phyloP scores from a whole-genome alignment of 805 yeast genomes.

The Lachancea quebecensis region DNA sequence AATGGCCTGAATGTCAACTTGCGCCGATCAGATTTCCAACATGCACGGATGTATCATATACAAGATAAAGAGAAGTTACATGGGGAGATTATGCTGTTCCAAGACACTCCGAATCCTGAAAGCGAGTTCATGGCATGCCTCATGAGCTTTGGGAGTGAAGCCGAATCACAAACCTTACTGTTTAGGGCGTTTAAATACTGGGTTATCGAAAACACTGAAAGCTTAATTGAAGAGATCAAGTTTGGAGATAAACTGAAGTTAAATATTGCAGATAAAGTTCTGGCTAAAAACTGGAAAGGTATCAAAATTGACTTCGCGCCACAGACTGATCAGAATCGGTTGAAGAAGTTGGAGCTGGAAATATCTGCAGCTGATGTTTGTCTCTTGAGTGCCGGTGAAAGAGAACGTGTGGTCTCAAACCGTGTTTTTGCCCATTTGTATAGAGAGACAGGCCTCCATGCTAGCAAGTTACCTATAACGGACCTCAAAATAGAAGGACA shows the following conservation, averaged over 20 bases:
- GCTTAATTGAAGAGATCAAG: conserved; percentile 13
- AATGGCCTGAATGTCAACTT: background rate
- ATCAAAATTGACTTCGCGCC: conserved; percentile 18
- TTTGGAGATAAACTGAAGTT: conserved; percentile 23
- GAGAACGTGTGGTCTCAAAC: conserved; percentile 12
- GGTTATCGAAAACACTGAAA: conserved; percentile 1
- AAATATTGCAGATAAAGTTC: conserved; percentile 20
- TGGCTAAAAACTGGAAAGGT: conserved; percentile 2
- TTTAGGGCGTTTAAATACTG: background rate
- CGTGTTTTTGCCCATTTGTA: conserved; percentile 19
- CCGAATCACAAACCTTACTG: background rate
- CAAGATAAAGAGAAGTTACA: no score
- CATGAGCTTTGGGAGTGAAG: background rate
- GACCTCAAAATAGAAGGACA: conserved; percentile 1
- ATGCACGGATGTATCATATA: no score
- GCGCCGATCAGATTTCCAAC: background rate
- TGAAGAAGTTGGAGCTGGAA: conserved; percentile 24
- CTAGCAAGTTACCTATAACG: conserved; percentile 19
- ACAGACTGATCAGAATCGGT: conserved; percentile 16
- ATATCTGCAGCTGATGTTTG: conserved; percentile 22
- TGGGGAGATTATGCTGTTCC: no score
- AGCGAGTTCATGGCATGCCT: background rate
- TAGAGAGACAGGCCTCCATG: conserved; percentile 27
- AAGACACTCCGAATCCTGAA: background rate
- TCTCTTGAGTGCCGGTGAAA: conserved; percentile 9